These are phyloP conservation scores for Trichomonas tenax DNA, from an alignment of 208 protist genomes.

Conservation along the genomic window DNA sequence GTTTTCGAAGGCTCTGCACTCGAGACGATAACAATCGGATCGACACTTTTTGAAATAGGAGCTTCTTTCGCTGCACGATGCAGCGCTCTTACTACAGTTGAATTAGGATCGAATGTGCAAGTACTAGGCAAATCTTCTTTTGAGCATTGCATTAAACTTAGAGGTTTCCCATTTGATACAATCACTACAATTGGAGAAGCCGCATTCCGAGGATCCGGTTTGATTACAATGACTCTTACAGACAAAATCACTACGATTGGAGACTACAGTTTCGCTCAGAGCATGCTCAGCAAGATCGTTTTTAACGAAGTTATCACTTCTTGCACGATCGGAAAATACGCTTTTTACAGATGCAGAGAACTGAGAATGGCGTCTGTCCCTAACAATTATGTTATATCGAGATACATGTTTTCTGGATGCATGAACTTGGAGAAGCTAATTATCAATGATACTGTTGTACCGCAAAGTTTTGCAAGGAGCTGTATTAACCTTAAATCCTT, in stretches of 20 bases:
- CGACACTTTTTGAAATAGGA: background rate
- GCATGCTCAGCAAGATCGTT: background rate
- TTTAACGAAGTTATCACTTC: background rate
- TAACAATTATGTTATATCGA: background rate
- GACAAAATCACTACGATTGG: background rate
- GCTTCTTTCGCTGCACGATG: background rate
- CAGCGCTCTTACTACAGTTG: background rate
- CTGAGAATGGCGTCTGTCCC: background rate
- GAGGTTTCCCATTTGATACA: background rate
- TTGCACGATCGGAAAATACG: background rate
- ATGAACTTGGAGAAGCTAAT: background rate
- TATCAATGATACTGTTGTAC: background rate
- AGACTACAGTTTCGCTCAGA: background rate
- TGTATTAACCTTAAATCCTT: background rate
- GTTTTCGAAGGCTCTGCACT: background rate
- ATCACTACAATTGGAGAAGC: background rate
- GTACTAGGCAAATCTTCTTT: background rate
- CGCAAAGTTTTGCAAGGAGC: background rate
- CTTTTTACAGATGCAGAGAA: background rate
- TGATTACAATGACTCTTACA: background rate
- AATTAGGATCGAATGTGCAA: background rate
- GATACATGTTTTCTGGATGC: background rate
- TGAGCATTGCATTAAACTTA: background rate
- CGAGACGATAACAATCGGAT: background rate
- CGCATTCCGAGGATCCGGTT: background rate